Evolutionary conservation across 176 grass and related monocot genomes (phyloP), one percentile per base, ranked within the genome.

Genomic region (Aegilops speltoides): DNA sequence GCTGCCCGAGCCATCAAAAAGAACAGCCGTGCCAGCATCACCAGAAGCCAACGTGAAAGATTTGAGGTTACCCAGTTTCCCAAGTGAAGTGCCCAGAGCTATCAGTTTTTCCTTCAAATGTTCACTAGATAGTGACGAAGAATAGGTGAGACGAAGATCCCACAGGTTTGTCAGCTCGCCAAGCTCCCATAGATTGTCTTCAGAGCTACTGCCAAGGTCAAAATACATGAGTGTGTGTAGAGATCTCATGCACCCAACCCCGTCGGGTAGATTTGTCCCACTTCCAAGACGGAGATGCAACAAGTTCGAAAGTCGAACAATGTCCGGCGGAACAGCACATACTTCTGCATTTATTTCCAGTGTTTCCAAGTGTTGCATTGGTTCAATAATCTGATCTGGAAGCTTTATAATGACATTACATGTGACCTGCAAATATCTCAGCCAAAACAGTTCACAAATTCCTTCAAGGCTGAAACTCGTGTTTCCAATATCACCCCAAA

Each of bases 251-350:
- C 36, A 16, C 2, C 78, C 78, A 28, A 80, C 63, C 11, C 13
- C 22, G 40, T 80, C 78, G 9, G 59, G 78, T 80, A 80, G 59
- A 23, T 64, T 64, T 17, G 7, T 43, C 36, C n/a, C 78, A 41
- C 63, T 34, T 80, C n/a, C 34, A 64, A 80, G 59, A 63, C 60
- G 25, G 25, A 65, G 63, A 65, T 65, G 63, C 63, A 65, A 65
- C 13, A 65, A 65, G 25, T 28, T 65, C 13, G 63, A 14, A 28
- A 65, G 24, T 15, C 26, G 63, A 65, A 65, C 63, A 65, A 65
- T 65, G 26, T 65, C 63, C 13, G 2, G 13, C 7, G 63, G 63
- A 29, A 65, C 25, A 29, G 13, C 63, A 29, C 25, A 65, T 65
- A 65, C 26, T 14, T 5, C 26, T 65, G 25, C 63, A 65, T 65